Evolutionary conservation across 1,284 basidiomycete species (phyloP).

Genomic region (Ceratobasidium sp.): DNA sequence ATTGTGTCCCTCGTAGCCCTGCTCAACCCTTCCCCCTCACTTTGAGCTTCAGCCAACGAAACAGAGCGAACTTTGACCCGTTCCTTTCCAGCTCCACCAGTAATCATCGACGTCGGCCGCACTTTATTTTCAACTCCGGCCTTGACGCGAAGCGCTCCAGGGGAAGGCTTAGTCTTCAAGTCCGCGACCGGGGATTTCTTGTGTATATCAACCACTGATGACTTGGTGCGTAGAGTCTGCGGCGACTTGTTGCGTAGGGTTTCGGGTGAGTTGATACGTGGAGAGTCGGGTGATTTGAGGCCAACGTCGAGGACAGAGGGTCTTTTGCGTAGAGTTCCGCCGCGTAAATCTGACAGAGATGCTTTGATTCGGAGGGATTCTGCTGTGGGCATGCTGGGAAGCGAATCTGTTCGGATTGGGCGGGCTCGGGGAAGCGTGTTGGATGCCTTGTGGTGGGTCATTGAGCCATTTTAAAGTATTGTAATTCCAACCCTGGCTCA

Average conservation of each 20-base stretch:
- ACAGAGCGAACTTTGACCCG: constrained; percentile 12
- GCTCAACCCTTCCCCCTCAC: not conserved
- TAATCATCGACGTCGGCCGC: constrained; percentile 29
- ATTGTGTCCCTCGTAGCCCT: constrained; percentile 4
- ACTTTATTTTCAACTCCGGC: constrained; percentile 16
- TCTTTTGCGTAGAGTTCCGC: constrained; percentile 3
- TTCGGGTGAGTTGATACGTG: constrained; percentile 9
- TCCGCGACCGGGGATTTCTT: constrained; percentile 13
- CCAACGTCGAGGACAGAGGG: constrained; percentile 10
- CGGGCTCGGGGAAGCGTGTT: constrained; percentile 1
- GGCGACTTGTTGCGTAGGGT: constrained; percentile 7
- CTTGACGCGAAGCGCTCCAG: constrained; percentile 15
- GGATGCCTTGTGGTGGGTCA: not conserved
- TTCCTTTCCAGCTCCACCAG: constrained; percentile 2
- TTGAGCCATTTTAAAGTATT: not conserved
- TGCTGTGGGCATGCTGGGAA: constrained; percentile 1
- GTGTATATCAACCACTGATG: constrained; percentile 4
- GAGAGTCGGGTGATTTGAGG: constrained; percentile 18
- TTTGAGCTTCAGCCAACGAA: constrained; percentile 8
- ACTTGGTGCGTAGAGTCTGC: not conserved
- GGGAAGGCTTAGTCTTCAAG: constrained; percentile 18
- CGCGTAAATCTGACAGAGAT: constrained; percentile 8
- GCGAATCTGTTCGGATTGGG: constrained; percentile 13
- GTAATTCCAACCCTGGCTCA: not conserved
- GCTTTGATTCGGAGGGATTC: constrained; percentile 10